Evolutionary conservation across 768 basidiomycete genomes (phyloP).

Genomic region (Cystofilobasidium bisporidii): DNA sequence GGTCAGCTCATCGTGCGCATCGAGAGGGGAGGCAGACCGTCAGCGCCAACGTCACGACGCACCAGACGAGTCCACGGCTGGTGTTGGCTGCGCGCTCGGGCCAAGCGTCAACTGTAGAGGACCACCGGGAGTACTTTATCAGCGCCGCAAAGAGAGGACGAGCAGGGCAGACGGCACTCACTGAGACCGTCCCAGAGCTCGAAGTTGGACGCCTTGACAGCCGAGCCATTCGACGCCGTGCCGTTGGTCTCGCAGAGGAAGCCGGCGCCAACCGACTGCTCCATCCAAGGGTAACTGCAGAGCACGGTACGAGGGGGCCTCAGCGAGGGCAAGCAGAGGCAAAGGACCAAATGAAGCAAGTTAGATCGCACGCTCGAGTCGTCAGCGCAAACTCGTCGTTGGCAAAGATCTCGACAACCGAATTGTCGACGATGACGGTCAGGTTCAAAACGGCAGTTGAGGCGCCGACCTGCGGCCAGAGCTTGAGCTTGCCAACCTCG

Average conservation of each 20-base stretch:
- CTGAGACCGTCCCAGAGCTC: conserved; percentile 32
- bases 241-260: conserved; percentile 22
- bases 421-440: conserved; percentile 32
- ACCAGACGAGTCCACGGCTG: conserved; percentile 29
- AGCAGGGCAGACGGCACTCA: background rate
- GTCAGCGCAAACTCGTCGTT: conserved; percentile 32
- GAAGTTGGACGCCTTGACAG: conserved; percentile 22
- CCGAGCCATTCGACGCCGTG: background rate
- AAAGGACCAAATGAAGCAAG: too few species aligned
- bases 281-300: conserved; percentile 31
- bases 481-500: conserved; percentile 31
- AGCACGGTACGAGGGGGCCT: background rate
- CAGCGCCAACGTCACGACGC: too few species aligned
- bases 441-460: conserved; percentile 28
- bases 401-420: conserved; percentile 32
- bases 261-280: conserved; percentile 30
- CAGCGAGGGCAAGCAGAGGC: too few species aligned
- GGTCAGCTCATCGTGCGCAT: background rate
- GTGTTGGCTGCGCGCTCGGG: conserved; percentile 29
- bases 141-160: too few species aligned
- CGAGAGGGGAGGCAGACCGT: background rate
- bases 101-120: conserved; percentile 29
- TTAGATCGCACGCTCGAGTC: conserved; percentile 28
- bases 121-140: too few species aligned
- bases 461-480: conserved; percentile 26